These are phyloP conservation scores for Cladochytrium replicatum DNA, from an alignment of 192 early-diverging fungal genomes.

Conservation along the genomic window DNA sequence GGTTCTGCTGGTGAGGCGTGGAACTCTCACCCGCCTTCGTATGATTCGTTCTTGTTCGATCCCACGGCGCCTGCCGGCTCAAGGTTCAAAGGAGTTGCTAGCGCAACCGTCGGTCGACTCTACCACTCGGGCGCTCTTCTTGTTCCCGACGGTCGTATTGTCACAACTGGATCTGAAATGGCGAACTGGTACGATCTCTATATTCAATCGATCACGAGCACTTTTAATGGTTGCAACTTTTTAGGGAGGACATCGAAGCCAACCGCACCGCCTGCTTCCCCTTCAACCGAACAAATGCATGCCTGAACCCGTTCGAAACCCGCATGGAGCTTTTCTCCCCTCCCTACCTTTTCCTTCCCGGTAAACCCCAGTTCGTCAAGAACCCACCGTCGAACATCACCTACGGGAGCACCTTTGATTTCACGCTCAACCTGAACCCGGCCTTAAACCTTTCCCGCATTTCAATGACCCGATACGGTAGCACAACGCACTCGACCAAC, in stretches of 20 bases:
- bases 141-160: constrained; percentile 18
- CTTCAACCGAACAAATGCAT: constrained; percentile 12
- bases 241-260: too few relatives aligned
- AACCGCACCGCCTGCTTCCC: too few relatives aligned
- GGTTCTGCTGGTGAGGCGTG: constrained; percentile 23
- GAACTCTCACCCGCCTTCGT: constrained; percentile 19
- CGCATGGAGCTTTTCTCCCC: constrained; percentile 12
- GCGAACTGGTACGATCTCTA: constrained; percentile 29
- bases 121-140: constrained; percentile 31
- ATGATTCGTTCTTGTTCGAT: constrained; percentile 38
- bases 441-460: constrained; percentile 9
- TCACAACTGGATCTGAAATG: constrained; percentile 33
- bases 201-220: neutral
- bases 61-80: constrained; percentile 30
- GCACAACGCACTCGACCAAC: constrained; percentile 32
- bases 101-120: constrained; percentile 4
- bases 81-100: constrained; percentile 11
- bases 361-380: neutral
- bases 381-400: constrained; percentile 10
- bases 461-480: constrained; percentile 20
- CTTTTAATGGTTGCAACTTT: too few relatives aligned
- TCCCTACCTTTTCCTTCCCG: constrained; percentile 5
- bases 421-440: too few relatives aligned
- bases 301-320: constrained; percentile 11
- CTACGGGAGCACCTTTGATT: constrained; percentile 10